Evolutionary conservation across 1,139 yeast genomes (phyloP), one percentile per base, ranked within the genome.

Genomic region (Yarrowia galli): DNA sequence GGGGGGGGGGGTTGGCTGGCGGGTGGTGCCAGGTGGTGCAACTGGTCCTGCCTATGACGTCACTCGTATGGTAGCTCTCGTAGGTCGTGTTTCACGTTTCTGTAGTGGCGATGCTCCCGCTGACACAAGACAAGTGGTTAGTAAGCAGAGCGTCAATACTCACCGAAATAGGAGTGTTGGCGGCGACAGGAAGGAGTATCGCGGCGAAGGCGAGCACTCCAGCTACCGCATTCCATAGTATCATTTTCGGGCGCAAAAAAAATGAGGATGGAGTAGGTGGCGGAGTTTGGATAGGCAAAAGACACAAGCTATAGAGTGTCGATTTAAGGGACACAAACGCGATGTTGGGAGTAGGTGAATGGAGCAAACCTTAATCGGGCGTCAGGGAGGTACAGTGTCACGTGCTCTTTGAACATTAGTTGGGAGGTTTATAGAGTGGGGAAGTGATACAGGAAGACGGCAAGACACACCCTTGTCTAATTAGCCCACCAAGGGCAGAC

Each of bases 241-340:
- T 25, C 61, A 54, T 54, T 38, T 38, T 36, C 12, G n/a, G 32
- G 61, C 4, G 46, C 61, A 40, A 38, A 54, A 54, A 23, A 20
- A 9, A n/a, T 3, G 23, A 3, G 46, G n/a, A 54, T 23, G 48
- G 35, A 16, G 48, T 25, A 25, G 22, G 36, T 13, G 61, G 61
- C 18, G 36, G 46, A 25, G 23, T n/a, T 54, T 16, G 42, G 60
- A 22, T 36, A 16, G 43, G 9, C 4, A 3, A 10, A 8, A 35
- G 6, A 32, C n/a, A 35, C 43, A 15, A 20, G 43, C 18, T 54
- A 54, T 54, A 40, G 28, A 6, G 23, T 12, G 3, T 13, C 18
- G 7, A 40, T 10, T 54, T 40, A 54, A 22, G 46, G 8, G 61
- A 54, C 61, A 54, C 61, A 54, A 54, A 54, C 35, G n/a, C 35